Conservation (phyloP, 1,284 basidiomycete genomes). For the Schizophyllum amplum region DNA sequence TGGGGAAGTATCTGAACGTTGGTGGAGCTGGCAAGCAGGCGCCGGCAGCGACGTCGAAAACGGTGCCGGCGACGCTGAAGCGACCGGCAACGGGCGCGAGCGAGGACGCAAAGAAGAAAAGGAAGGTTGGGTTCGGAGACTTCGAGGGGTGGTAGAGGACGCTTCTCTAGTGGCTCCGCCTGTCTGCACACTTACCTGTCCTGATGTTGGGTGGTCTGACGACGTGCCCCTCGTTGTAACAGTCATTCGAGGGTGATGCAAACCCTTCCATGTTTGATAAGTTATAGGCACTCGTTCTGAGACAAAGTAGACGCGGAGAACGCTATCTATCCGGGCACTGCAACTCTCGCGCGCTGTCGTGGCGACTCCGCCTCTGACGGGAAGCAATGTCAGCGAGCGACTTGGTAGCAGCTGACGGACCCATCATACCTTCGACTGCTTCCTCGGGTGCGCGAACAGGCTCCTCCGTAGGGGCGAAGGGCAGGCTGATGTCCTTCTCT, state of each 20-base stretch:
- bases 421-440: neutral
- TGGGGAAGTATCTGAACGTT: conserved; percentile 58
- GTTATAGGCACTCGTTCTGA: too few species aligned
- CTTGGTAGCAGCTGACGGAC: neutral
- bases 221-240: too few species aligned
- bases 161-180: too few species aligned
- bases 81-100: conserved; percentile 19
- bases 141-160: conserved; percentile 70
- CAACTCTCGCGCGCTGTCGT: conserved; percentile 24
- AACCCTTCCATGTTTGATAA: too few species aligned
- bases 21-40: too few species aligned
- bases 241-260: too few species aligned
- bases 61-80: conserved; percentile 34
- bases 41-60: too few species aligned
- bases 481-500: conserved; percentile 10
- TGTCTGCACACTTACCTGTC: too few species aligned
- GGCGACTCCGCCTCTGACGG: conserved; percentile 1
- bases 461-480: conserved; percentile 37
- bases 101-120: conserved; percentile 59
- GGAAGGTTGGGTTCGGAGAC: conserved; percentile 72
- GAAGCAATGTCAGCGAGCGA: neutral
- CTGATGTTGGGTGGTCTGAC: too few species aligned
- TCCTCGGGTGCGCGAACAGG: conserved; percentile 20
- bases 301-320: neutral
- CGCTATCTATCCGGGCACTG: conserved; percentile 33